These are phyloP conservation scores for Chalaropsis thielavioides DNA, from an alignment of 2,329 filamentous ascomycete genomes.

Conservation along the genomic window DNA sequence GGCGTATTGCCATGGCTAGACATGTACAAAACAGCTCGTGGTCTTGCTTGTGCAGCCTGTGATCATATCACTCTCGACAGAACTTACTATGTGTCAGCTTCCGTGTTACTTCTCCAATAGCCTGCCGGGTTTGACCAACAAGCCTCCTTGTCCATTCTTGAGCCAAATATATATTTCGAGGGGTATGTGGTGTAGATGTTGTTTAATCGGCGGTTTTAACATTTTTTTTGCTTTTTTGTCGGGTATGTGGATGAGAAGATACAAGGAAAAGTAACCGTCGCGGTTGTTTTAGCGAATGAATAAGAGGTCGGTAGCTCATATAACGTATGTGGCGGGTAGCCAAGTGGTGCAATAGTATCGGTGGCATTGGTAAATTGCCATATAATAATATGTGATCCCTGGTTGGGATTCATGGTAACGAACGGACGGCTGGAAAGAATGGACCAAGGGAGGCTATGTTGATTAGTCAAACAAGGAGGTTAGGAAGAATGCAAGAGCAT, in stretches of 20 bases:
- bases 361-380: neutral
- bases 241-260: neutral
- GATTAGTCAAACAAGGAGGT: slow-evolving; percentile 1
- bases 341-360: slow-evolving; percentile 17
- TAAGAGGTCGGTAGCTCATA: slow-evolving; percentile 21
- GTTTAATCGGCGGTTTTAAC: slow-evolving; percentile 14
- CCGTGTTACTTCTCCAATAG: neutral
- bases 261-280: slow-evolving; percentile 22
- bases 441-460: neutral
- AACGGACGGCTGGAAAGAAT: slow-evolving; percentile 4
- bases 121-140: neutral
- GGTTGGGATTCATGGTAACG: slow-evolving; percentile 1
- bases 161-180: slow-evolving; percentile 8
- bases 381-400: neutral
- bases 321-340: slow-evolving; percentile 7
- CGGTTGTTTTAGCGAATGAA: slow-evolving; percentile 24
- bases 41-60: neutral
- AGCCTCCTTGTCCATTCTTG: neutral
- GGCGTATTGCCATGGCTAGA: neutral
- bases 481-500: neutral
- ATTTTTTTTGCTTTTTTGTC: slow-evolving; percentile 16
- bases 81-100: neutral
- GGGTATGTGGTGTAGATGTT: neutral
- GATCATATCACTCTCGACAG: neutral
- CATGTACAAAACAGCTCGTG: neutral